These are phyloP conservation scores for Cercospora berteroae DNA, from an alignment of 2,329 filamentous ascomycete genomes.

Conservation along the genomic window DNA sequence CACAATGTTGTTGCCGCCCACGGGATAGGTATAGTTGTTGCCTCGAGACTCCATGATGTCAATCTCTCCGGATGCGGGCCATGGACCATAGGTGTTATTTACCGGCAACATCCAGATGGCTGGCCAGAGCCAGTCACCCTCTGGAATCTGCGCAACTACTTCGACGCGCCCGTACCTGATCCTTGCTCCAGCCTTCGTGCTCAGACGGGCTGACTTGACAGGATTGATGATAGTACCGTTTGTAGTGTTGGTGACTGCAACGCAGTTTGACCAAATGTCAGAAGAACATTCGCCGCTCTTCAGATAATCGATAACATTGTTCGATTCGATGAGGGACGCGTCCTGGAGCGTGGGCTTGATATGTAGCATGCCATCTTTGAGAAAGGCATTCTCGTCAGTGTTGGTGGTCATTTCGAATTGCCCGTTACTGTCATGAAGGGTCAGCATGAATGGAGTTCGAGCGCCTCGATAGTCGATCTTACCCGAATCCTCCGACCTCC, in stretches of 20 bases:
- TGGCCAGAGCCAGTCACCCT: constrained; percentile 85
- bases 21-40: constrained; percentile 73
- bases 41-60: constrained; percentile 79
- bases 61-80: constrained; percentile 80
- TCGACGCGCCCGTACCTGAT: constrained; percentile 82
- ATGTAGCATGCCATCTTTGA: constrained; percentile 66
- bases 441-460: constrained; percentile 17
- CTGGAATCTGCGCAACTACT: constrained; percentile 71
- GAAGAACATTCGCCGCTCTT: constrained; percentile 67
- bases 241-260: constrained; percentile 71
- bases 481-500: constrained; percentile 74
- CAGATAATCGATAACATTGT: constrained; percentile 67
- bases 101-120: constrained; percentile 89
- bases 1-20: constrained; percentile 78
- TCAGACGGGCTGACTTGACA: constrained; percentile 73
- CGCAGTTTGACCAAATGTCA: constrained; percentile 58
- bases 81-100: constrained; percentile 68
- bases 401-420: constrained; percentile 76
- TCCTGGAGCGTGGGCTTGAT: constrained; percentile 80
- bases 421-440: constrained; percentile 58
- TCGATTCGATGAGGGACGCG: constrained; percentile 59
- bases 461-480: constrained; percentile 36
- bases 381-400: constrained; percentile 69
- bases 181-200: constrained; percentile 65
- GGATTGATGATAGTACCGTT: constrained; percentile 76